Conservation (phyloP, 1,284 basidiomycete genomes). For the Exsudoporus floridanus region DNA sequence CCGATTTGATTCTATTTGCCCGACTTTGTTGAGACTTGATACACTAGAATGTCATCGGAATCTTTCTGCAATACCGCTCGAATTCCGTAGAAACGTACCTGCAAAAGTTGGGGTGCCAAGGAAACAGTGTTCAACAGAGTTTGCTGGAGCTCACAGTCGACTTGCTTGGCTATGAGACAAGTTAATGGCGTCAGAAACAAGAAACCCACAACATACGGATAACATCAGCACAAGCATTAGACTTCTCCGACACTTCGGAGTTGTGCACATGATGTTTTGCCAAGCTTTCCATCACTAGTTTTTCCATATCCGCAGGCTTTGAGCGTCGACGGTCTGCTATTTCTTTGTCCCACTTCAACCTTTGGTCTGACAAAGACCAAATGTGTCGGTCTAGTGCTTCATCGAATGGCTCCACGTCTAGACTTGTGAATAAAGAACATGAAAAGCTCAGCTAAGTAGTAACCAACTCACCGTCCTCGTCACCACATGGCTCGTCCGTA, state of each 20-base stretch:
- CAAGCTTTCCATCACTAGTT: slow-evolving; percentile 38
- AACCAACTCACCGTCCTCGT: slow-evolving; percentile 50
- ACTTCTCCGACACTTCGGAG: slow-evolving; percentile 5
- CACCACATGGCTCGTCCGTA: slow-evolving; percentile 47
- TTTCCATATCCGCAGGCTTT: slow-evolving; percentile 52
- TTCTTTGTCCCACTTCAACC: slow-evolving; percentile 64
- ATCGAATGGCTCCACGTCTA: slow-evolving; percentile 77
- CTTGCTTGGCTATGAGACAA: slow-evolving; percentile 12
- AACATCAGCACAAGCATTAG: neutral
- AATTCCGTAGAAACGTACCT: slow-evolving; percentile 39
- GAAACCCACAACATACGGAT: slow-evolving; percentile 11
- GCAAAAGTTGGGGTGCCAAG: slow-evolving; percentile 49
- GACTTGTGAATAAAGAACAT: slow-evolving; percentile 4
- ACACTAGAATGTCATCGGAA: slow-evolving; percentile 34
- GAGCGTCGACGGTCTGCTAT: slow-evolving; percentile 61
- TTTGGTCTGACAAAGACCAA: slow-evolving; percentile 67
- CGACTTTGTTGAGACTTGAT: slow-evolving; percentile 47
- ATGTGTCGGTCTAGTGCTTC: slow-evolving; percentile 74
- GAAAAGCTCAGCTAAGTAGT: neutral
- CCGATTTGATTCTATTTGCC: slow-evolving; percentile 40
- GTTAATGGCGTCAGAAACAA: slow-evolving; percentile 6
- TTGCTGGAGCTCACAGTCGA: slow-evolving; percentile 15
- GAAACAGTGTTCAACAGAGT: slow-evolving; percentile 26
- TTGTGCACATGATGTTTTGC: slow-evolving; percentile 17
- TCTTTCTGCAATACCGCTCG: neutral